A percentile compares a stretch with the other conserved stretches of the same genome.
phyloP scores from a whole-genome alignment of 2,329 filamentous ascomycete genomes.

The Bimuria novae-zelandiae region DNA sequence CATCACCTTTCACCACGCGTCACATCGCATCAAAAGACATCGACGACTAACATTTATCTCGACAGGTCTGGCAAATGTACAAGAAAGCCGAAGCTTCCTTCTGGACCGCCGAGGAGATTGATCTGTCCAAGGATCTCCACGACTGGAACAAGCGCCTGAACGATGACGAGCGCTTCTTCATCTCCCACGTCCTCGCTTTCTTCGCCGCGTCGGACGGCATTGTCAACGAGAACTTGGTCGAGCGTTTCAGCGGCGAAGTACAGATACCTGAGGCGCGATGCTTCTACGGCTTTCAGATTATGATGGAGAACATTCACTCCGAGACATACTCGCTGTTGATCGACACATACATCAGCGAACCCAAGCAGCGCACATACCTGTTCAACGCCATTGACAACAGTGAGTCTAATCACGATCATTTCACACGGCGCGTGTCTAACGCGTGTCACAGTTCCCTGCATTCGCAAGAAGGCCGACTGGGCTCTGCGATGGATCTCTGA shows the following conservation, averaged over 20 bases:
- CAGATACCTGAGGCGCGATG: constrained; percentile 97
- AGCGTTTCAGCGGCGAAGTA: constrained; percentile 96
- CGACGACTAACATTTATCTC: constrained; percentile 35
- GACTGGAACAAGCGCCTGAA: constrained; percentile 99
- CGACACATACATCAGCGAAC: constrained; percentile 99
- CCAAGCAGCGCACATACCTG: constrained; percentile 87
- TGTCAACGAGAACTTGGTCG: constrained; percentile 98
- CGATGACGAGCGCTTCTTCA: constrained; percentile 96
- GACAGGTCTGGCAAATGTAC: constrained; percentile 99
- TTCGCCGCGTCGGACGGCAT: constrained; percentile 99
- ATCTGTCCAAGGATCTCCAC: constrained; percentile 97
- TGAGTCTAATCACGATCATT: constrained; percentile 52
- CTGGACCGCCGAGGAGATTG: constrained; percentile 99
- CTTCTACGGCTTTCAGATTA: constrained; percentile 99
- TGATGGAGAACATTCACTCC: constrained; percentile 99
- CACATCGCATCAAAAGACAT: constrained; percentile 10
- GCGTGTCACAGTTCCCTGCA: constrained; percentile 75
- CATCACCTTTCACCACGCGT: constrained; percentile 2
- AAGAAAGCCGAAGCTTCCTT: constrained; percentile 99
- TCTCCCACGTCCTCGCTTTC: constrained; percentile 98
- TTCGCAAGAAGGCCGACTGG: constrained; percentile 99
- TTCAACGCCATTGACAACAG: constrained; percentile 99
- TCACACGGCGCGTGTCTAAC: constrained; percentile 31
- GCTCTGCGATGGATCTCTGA: constrained; percentile 94
- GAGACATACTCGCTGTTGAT: constrained; percentile 99